phyloP scores from a whole-genome alignment of 2,329 filamentous ascomycete species.

The Fusarium denticulatum region DNA sequence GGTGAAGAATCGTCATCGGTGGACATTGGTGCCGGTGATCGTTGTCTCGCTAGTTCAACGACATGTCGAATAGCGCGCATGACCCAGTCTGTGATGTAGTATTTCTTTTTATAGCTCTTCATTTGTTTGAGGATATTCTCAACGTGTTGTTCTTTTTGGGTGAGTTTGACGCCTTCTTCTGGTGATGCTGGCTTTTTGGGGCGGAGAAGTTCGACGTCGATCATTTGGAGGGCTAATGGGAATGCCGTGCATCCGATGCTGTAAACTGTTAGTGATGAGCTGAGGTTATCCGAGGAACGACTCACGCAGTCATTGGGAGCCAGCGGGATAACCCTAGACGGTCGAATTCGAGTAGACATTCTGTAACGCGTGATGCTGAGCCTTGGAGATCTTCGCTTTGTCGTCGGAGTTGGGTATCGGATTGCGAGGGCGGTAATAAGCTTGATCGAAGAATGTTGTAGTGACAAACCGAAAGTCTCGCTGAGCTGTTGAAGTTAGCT shows the following conservation, averaged over 20 bases:
- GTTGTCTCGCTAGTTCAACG: conserved; percentile 27
- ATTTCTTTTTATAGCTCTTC: conserved; percentile 34
- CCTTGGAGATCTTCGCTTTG: conserved; percentile 41
- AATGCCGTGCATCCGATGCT: conserved; percentile 40
- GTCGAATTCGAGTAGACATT: conserved; percentile 35
- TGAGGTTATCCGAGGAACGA: fast-evolving
- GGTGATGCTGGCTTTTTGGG: not conserved
- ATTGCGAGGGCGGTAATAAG: conserved; percentile 14
- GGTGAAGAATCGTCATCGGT: not conserved
- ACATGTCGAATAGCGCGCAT: conserved; percentile 35
- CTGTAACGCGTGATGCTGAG: conserved; percentile 31
- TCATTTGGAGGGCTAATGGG: conserved; percentile 36
- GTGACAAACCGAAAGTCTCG: conserved; percentile 32
- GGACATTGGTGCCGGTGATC: not conserved
- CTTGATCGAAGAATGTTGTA: conserved; percentile 37
- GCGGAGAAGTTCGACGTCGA: conserved; percentile 37
- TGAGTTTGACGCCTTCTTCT: not conserved
- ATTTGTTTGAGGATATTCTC: conserved; percentile 36
- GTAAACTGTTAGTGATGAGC: fast-evolving
- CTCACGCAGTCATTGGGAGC: conserved; percentile 42
- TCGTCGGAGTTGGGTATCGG: conserved; percentile 1
- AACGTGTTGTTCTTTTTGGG: conserved; percentile 34
- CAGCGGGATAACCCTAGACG: conserved; percentile 30
- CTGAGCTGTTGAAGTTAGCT: conserved; percentile 14
- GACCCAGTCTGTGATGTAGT: conserved; percentile 42